These are phyloP conservation scores for Claviceps sp. DNA, from an alignment of 2,329 filamentous ascomycete genomes.

Conservation along the genomic window DNA sequence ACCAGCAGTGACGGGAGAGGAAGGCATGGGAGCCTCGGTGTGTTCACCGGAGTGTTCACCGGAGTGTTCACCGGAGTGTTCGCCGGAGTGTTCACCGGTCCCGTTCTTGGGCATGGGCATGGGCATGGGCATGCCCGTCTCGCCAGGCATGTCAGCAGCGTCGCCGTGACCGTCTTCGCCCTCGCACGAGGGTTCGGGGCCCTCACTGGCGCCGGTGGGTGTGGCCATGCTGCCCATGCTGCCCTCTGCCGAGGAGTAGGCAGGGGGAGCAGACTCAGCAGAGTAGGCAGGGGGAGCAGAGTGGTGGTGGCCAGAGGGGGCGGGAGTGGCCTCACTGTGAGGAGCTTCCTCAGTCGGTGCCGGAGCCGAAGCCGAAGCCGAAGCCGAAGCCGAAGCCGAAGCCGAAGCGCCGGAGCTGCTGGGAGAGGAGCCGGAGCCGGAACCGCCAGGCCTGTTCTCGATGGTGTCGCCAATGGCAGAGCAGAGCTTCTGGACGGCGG, in stretches of 20 bases:
- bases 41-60: too few species aligned
- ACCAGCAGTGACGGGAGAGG: conserved; percentile 13
- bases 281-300: too few species aligned
- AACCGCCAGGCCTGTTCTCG: conserved; percentile 2
- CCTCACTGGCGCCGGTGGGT: background rate
- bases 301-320: background rate
- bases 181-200: background rate
- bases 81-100: background rate
- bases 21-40: conserved; percentile 1
- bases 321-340: background rate
- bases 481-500: conserved; percentile 24
- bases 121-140: background rate
- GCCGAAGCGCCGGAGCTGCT: background rate
- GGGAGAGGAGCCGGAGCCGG: conserved; percentile 1
- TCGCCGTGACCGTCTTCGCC: background rate
- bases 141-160: background rate
- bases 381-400: background rate
- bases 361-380: background rate
- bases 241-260: background rate
- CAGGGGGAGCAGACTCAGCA: too few species aligned
- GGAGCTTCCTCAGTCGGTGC: background rate
- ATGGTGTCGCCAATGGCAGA: conserved; percentile 5
- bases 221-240: background rate
- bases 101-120: conserved; percentile 5
- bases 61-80: too few species aligned